These are phyloP conservation scores for Xylaria telfairii DNA, from an alignment of 495 filamentous ascomycete genomes.

Conservation along the genomic window DNA sequence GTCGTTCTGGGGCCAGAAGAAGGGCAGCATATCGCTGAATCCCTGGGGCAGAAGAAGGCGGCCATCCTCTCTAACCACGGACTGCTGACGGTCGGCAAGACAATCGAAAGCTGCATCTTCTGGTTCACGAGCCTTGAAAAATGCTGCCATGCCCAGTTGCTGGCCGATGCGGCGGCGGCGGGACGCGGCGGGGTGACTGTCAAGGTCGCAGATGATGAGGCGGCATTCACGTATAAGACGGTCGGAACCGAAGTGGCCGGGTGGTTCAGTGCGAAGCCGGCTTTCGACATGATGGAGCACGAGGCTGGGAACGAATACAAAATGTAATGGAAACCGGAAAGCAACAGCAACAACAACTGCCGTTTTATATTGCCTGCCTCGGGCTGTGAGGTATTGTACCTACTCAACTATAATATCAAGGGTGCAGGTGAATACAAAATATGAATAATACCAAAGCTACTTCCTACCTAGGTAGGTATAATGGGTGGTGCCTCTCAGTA, in stretches of 20 bases:
- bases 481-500: no score
- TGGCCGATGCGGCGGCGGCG: slow-evolving; percentile 76
- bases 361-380: no score
- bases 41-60: slow-evolving; percentile 71
- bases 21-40: slow-evolving; percentile 69
- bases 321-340: not conserved
- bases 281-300: slow-evolving; percentile 74
- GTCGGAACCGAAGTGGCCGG: slow-evolving; percentile 68
- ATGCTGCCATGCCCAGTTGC: slow-evolving; percentile 75
- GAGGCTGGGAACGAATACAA: slow-evolving; percentile 50
- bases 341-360: not conserved
- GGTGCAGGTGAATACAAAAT: not conserved
- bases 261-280: slow-evolving; percentile 75
- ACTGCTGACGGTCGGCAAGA: slow-evolving; percentile 56
- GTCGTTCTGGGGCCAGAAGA: slow-evolving; percentile 75
- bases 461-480: no score
- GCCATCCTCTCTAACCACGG: slow-evolving; percentile 74
- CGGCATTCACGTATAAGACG: slow-evolving; percentile 68
- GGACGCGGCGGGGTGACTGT: slow-evolving; percentile 68
- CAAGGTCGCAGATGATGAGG: slow-evolving; percentile 72
- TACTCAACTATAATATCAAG: not conserved
- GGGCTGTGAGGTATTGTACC: no score
- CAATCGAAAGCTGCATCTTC: slow-evolving; percentile 67
- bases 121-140: slow-evolving; percentile 80
- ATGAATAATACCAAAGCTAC: not conserved